Base-by-base conservation (phyloP, 306 rosid genomes). In the Cajanus cajan region DNA sequence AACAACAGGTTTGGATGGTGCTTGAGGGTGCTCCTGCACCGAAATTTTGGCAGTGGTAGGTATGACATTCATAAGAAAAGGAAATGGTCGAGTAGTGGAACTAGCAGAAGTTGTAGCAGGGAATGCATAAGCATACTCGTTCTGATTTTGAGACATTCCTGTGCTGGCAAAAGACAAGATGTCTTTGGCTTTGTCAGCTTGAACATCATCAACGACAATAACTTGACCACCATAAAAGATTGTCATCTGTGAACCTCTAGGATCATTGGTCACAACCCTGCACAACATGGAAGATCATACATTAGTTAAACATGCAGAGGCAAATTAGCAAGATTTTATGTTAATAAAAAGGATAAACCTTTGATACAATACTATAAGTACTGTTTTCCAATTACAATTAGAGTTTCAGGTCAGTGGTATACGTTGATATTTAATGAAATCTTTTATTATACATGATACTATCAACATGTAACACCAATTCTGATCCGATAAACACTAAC, bases 141-240 rank as follows among this genome's bases (percentile, higher is more conserved):
- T 48, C 15, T 65, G 84, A 66, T 3, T 14, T 52, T 41, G 45
- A 22, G 69, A 40, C 18, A 6, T 50, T 61, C 69, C 78, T 57
- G 78, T 85, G 86, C 78, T 48, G 8, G 95, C 94, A 41, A 95
- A 64, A 22, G 82, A 82, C 89, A 95, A 72, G 67, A 95, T 76
- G 50, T 92, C 94, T 48, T 83, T 90, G 6, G 88, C 97, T 83
- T 87, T 92, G 0, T 90, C 90, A 3, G 90, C 86, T 0, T 91
- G 89, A 76, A 90, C 58, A 58, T 90, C 87, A 22, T 95, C 83
- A 8, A 89, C 78, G 55, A 95, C 98, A 11, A 86, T 3, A 8
- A 95, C 93, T 86, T 88, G 87, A 12, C 98, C 98, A 21, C 11
- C 86, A 74, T 95, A 95, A 45, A 95, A 90, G 45, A 92, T 86